Evolutionary conservation across 2,329 filamentous ascomycete genomes (phyloP), one percentile per base, ranked within the genome.

Genomic region (Macrophomina tecta): DNA sequence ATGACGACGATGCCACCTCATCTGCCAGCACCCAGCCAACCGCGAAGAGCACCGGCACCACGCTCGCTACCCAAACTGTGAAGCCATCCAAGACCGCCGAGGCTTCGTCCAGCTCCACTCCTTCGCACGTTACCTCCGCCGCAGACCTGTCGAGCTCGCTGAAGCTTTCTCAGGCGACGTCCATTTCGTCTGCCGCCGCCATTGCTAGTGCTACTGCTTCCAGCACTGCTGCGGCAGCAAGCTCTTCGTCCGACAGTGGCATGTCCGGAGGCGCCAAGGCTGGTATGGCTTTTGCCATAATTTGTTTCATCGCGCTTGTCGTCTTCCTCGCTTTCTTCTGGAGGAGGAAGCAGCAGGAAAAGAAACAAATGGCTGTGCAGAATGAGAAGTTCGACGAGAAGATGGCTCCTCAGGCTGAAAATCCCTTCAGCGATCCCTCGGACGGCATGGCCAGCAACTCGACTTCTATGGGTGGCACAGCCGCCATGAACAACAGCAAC

Each of bases 271-370:
- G 85, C 66, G 75, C 81, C 68, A 95, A 93, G 79, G 94, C 93
- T 51, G 95, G 95, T 68, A 86, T 97, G 69, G 92, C 90, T 5
- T 89, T 97, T 75, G 94, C 93, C 73, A 87, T 96, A 56, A 80
- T 97, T 38, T 83, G 90, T 6, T 87, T 87, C 58, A 72, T 97
- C 32, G 78, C 90, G 2, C 76, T 95, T 82, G 89, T n/a, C 76
- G 91, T 28, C 83, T 91, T 23, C 90, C 92, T 75, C 89, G 96
- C 77, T 77, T 92, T 53, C 56, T 67, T 63, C 49, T 67, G 36
- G 28, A 53, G 40, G 36, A 67, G 63, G 65, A 51, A 52, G 45
- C 36, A 51, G 68, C 86, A 93, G 74, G 92, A 90, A 83, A 91
- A 90, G 84, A 87, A 89, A 76, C 68, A 76, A 42, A 70, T 78